phyloP scores from a whole-genome alignment of 331 rosid species.

The Malus hybrid region DNA sequence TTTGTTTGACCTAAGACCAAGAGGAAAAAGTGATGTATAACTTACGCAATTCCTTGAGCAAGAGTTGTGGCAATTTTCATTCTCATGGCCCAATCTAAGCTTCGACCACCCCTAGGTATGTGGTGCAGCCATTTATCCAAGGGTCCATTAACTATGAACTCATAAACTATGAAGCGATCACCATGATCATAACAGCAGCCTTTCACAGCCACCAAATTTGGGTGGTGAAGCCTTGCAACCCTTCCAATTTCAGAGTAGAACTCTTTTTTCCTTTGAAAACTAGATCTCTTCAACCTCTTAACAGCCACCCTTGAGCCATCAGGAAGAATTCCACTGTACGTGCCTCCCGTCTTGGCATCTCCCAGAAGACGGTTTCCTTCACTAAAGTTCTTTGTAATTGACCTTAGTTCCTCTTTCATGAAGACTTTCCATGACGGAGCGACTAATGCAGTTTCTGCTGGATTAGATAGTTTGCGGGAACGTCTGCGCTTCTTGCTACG shows the following conservation, averaged over 20 bases:
- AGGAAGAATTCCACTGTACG: constrained; percentile 74
- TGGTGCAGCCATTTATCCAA: constrained; percentile 95
- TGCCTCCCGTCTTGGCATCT: constrained; percentile 93
- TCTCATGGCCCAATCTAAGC: constrained; percentile 94
- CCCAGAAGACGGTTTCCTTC: constrained; percentile 95
- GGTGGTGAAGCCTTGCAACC: constrained; percentile 92
- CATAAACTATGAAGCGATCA: constrained; percentile 92
- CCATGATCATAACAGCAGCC: constrained; percentile 98
- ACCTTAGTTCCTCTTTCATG: constrained; percentile 83
- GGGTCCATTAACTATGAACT: constrained; percentile 85
- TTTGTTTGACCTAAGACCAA: not conserved
- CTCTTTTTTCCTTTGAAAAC: constrained; percentile 90
- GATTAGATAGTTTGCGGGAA: constrained; percentile 65
- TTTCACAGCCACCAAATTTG: constrained; percentile 86
- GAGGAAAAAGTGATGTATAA: constrained; percentile 18
- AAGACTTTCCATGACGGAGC: constrained; percentile 89
- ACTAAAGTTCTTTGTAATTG: constrained; percentile 88
- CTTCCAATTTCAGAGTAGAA: constrained; percentile 87
- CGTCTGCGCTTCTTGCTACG: constrained; percentile 83
- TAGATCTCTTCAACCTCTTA: constrained; percentile 85
- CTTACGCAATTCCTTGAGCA: constrained; percentile 99
- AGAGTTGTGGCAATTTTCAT: constrained; percentile 86
- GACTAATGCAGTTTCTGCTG: constrained; percentile 55
- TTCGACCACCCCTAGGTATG: constrained; percentile 95
- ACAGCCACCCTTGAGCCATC: constrained; percentile 94